Conservation (phyloP, 2,329 filamentous ascomycete genomes). For the Epichloe coenophiala region DNA sequence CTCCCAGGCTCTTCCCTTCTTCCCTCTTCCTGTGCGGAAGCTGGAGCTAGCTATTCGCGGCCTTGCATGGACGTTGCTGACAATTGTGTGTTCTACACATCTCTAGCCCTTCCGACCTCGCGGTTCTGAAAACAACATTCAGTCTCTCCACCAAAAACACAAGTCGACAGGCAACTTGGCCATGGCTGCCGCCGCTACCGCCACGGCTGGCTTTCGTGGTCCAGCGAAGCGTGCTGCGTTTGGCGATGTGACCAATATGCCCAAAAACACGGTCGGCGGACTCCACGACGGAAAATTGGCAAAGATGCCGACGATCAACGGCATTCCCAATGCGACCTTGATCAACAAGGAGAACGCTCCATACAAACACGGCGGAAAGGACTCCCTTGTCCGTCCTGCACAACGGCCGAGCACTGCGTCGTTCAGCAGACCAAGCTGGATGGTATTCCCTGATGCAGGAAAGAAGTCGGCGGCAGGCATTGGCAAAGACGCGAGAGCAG, state of each 20-base stretch:
- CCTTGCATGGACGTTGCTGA: not conserved
- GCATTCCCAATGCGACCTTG: slow-evolving; percentile 13
- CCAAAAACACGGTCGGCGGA: slow-evolving; percentile 20
- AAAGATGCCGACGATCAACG: slow-evolving; percentile 17
- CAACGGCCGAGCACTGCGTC: slow-evolving; percentile 12
- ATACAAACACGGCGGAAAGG: slow-evolving; percentile 15
- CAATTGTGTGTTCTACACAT: not conserved
- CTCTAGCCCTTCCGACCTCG: slow-evolving; percentile 26
- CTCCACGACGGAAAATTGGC: slow-evolving; percentile 22
- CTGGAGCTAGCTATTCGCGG: not conserved
- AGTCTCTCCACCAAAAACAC: slow-evolving; percentile 58
- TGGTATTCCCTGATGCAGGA: slow-evolving; percentile 3
- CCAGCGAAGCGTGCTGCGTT: slow-evolving; percentile 65
- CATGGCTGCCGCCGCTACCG: slow-evolving; percentile 12
- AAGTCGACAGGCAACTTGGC: slow-evolving; percentile 59
- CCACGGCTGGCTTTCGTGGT: slow-evolving; percentile 20
- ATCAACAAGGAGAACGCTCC: slow-evolving; percentile 32
- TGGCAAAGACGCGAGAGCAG: slow-evolving; percentile 3
- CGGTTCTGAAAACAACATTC: slow-evolving; percentile 40
- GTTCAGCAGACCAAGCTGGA: not conserved
- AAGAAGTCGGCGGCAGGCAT: slow-evolving; percentile 11
- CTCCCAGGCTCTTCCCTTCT: not conserved
- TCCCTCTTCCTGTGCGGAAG: not conserved
- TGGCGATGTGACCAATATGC: slow-evolving; percentile 67
- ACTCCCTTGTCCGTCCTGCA: slow-evolving; percentile 25